Conservation (phyloP, 768 basidiomycete species). For the Tricholoma flavovirens region DNA sequence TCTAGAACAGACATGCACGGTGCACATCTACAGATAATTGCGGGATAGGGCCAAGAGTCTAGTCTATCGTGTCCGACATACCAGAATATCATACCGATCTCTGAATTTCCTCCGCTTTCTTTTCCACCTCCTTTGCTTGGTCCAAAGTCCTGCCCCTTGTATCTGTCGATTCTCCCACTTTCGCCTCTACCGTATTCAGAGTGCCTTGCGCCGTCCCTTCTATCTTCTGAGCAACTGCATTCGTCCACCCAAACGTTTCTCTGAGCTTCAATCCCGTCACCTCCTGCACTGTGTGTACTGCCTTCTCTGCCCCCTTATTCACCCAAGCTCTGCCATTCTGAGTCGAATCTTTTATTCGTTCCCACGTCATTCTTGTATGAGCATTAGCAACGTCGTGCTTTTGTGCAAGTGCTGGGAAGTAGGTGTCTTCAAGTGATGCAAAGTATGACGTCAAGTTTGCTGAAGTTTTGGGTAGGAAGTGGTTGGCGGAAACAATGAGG, state of each 20-base stretch:
- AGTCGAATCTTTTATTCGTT: conserved; percentile 47
- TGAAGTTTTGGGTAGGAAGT: conserved; percentile 86
- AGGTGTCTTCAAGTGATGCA: conserved; percentile 60
- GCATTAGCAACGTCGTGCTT: conserved; percentile 61
- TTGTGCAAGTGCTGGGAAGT: conserved; percentile 64
- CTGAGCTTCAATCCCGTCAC: conserved; percentile 68
- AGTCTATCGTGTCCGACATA: too few species aligned
- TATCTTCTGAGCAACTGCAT: conserved; percentile 11
- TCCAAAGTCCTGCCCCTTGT: conserved; percentile 19
- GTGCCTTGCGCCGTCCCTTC: conserved; percentile 19
- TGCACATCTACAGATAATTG: too few species aligned
- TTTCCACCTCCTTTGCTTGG: conserved; percentile 12
- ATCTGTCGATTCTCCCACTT: conserved; percentile 13
- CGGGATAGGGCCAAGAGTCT: too few species aligned
- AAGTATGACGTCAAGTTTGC: conserved; percentile 62
- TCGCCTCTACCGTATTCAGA: conserved; percentile 23
- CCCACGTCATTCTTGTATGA: conserved; percentile 56
- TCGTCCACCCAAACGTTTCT: conserved; percentile 47
- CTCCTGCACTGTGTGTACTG: conserved; percentile 55
- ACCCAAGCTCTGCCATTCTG: conserved; percentile 39
- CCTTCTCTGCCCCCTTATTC: conserved; percentile 37
- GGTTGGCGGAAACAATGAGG: conserved; percentile 59
- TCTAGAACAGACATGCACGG: too few species aligned
- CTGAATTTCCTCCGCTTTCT: background rate
- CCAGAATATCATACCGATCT: background rate